Conservation (phyloP, 108 stramenopile genomes). For the Mediolabrus comicus region DNA sequence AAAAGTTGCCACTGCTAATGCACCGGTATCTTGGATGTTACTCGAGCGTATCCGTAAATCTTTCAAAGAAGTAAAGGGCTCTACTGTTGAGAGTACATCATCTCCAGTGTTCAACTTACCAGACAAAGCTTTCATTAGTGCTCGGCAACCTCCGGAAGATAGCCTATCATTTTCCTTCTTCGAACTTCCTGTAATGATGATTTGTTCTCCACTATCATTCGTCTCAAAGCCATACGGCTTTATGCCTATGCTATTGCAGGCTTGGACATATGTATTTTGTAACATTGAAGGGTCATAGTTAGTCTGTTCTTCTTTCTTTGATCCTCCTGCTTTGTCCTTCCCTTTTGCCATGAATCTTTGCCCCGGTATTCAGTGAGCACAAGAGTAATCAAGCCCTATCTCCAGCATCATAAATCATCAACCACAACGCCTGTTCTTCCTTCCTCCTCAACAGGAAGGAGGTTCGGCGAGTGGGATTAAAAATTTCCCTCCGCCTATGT, state of each 20-base stretch:
- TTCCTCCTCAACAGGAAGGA: too few species aligned
- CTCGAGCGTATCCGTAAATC: constrained; percentile 48
- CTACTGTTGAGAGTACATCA: not conserved
- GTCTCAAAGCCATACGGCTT: constrained; percentile 15
- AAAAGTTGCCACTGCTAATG: constrained; percentile 43
- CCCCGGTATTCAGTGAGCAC: constrained; percentile 13
- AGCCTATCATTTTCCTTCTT: constrained; percentile 19
- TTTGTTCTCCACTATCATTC: constrained; percentile 27
- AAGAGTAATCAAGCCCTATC: not conserved
- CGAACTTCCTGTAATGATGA: constrained; percentile 21
- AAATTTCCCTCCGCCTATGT: too few species aligned
- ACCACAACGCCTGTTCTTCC: too few species aligned
- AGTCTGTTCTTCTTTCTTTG: constrained; percentile 1
- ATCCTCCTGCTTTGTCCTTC: constrained; percentile 10
- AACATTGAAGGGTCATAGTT: constrained; percentile 26
- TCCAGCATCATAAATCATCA: too few species aligned
- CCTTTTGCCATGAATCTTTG: constrained; percentile 3
- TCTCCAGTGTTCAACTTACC: constrained; percentile 16
- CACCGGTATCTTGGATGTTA: constrained; percentile 53
- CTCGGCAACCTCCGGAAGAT: constrained; percentile 52
- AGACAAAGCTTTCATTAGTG: constrained; percentile 50
- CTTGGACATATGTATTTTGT: constrained; percentile 22
- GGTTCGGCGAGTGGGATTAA: too few species aligned
- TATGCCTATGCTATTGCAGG: constrained; percentile 23
- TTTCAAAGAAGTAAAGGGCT: constrained; percentile 42